phyloP scores from a whole-genome alignment of 1,284 basidiomycete species.

The Papiliotrema laurentii region DNA sequence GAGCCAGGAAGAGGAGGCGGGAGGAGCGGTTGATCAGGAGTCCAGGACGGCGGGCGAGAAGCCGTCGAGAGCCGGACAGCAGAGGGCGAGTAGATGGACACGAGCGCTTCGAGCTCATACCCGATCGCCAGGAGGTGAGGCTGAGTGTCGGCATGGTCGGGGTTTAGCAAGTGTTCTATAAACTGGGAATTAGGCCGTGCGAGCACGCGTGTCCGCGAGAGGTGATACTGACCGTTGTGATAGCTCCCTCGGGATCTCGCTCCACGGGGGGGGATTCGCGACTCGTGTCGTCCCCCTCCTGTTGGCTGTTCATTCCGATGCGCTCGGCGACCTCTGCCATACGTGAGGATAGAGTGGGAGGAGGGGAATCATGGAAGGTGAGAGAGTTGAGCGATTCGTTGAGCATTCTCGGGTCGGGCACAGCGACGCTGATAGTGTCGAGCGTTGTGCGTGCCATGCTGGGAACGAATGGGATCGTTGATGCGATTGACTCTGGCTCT shows the following conservation, averaged over 20 bases:
- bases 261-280: not conserved
- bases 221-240: not conserved
- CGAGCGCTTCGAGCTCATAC: slow-evolving; percentile 59
- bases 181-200: slow-evolving; percentile 25
- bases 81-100: slow-evolving; percentile 74
- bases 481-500: too few species aligned
- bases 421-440: not conserved
- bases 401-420: not conserved
- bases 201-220: not conserved
- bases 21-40: not conserved
- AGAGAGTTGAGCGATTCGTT: slow-evolving; percentile 2
- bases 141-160: slow-evolving; percentile 28
- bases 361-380: slow-evolving; percentile 1
- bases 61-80: slow-evolving; percentile 49
- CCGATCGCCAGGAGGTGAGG: slow-evolving; percentile 31
- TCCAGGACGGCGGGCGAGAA: slow-evolving; percentile 15
- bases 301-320: not conserved
- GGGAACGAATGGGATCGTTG: too few species aligned
- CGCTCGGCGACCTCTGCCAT: not conserved
- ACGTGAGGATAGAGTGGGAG: not conserved
- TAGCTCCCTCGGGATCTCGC: not conserved
- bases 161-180: slow-evolving; percentile 30
- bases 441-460: not conserved
- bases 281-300: not conserved
- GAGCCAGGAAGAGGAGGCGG: not conserved